Base-by-base conservation (phyloP, 2,329 filamentous ascomycete genomes). In the Colletotrichum lindemuthianum region DNA sequence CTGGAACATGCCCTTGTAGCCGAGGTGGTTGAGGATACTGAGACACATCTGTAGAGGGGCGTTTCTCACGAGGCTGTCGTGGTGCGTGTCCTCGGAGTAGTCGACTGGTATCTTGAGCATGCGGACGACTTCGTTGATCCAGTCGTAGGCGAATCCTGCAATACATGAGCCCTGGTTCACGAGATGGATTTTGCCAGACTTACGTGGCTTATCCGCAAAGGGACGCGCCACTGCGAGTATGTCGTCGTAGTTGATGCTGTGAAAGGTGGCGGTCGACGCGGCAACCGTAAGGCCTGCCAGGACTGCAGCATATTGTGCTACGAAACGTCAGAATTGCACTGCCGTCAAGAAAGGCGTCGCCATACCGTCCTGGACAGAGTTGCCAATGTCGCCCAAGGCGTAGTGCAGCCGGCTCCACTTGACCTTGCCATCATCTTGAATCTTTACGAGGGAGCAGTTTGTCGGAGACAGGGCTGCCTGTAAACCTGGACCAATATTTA, bases 21-120 rank as follows among this genome's bases (percentile, higher is more conserved):
- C 92, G 9, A 97, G 80, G 56, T 92, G 89, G 61, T 92, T 90
- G 72, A 96, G 88, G 34, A 96, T 87, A 71, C 92, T 92, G 11
- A 97, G 81, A 60, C 89, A 92, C 60, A 92, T 84, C 65, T 93
- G 90, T 49, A 97, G 84, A 40, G 88, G 83, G 3, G 84, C 81
- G 71, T 96, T 94, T 65, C 89, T 84, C 68, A 96, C 86, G 39
- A 97, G 80, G 63, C 89, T 84, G 73, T 95, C 89, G 69, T 91
- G 87, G 48, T 87, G 85, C 2, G 87, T 81, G 65, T 97, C 92
- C 52, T 92, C 86, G 0, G 92, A 91, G 72, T 94, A 96, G 77
- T 98, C 95, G 51, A 94, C 87, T 53, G 89, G 88, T 36, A 92
- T 83, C 67, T 89, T 90, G 55, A 94, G 80, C 61, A 91, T 87